These are phyloP conservation scores for Phaeomoniella chlamydospora DNA, from an alignment of 2,329 filamentous ascomycete genomes.

Conservation along the genomic window DNA sequence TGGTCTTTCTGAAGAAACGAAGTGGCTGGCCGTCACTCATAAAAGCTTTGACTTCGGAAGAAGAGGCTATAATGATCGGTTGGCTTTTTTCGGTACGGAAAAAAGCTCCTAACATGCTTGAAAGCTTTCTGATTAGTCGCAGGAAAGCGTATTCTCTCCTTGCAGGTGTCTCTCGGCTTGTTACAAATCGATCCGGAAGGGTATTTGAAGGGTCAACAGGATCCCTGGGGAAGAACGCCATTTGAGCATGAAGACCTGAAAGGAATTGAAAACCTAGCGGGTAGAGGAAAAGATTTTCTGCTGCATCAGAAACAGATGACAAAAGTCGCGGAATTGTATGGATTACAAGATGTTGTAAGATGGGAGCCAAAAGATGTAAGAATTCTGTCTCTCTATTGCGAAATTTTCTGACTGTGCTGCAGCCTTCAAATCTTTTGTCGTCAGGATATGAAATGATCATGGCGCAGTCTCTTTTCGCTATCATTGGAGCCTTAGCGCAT, in stretches of 20 bases:
- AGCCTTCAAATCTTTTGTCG: constrained; percentile 51
- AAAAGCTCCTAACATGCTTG: constrained; percentile 3
- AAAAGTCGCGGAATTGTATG: constrained; percentile 53
- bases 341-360: constrained; percentile 60
- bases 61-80: constrained; percentile 83
- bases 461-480: constrained; percentile 64
- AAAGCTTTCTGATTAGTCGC: constrained; percentile 1
- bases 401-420: constrained; percentile 3
- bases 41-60: constrained; percentile 96
- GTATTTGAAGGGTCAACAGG: constrained; percentile 20
- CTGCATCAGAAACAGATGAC: constrained; percentile 53
- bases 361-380: constrained; percentile 79
- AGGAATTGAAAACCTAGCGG: constrained; percentile 58
- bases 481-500: constrained; percentile 78
- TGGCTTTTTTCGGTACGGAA: constrained; percentile 69
- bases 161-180: constrained; percentile 51
- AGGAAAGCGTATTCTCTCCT: constrained; percentile 50
- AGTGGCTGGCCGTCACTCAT: constrained; percentile 94
- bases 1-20: constrained; percentile 75
- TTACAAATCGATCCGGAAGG: constrained; percentile 29
- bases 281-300: constrained; percentile 43
- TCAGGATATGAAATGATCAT: constrained; percentile 67
- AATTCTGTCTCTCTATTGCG: constrained; percentile 6
- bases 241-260: constrained; percentile 58
- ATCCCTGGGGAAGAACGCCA: constrained; percentile 44